Evolutionary conservation across 192 early-diverging fungal genomes (phyloP), one percentile per base, ranked within the genome.

Genomic region (Rhizoclosmatium globosum): DNA sequence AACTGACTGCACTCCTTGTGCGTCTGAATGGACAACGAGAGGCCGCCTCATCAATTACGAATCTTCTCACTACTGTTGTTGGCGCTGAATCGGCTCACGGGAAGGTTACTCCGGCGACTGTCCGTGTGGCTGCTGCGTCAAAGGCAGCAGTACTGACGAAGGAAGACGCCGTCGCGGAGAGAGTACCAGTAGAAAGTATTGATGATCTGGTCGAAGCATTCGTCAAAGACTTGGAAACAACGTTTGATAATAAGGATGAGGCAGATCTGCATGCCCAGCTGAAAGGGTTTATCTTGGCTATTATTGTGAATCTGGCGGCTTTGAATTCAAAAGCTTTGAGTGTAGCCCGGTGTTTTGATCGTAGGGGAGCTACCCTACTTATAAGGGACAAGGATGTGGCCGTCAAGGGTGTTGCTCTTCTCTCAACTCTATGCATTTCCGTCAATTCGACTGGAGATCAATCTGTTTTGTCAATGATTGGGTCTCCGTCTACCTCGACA

Each of bases 1-100:
- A 71, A 44, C 6, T 71, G 47, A 71, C 69, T 19, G 15, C 15
- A 46, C 48, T 71, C 9, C 50, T 71, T 19, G 39, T 71, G 47
- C 69, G 69, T 9, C 47, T 71, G 19, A 48, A 57, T n/a, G 53
- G 19, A 23, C 15, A n/a, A 23, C 39, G 45, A 13, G 67, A 68
- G 44, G 13, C 39, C 13, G 67, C 38, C 7, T 13, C 13, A 7
- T 42, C 31, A 23, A 68, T 68, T 43, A 43, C 17, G 13, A 2
- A 11, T 46, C 23, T 68, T 11, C 42, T 68, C 13, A 17, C 17
- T 42, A 23, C 7, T 17, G 67, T 43, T 2, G 13, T 39, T 21
- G 61, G 61, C 61, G 6, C 61, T 64, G 61, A 19, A 64, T 21
- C 4, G 11, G 39, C 7, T 15, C n/a, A 68, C 45, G 39, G 67